Evolutionary conservation across 78 protist species (phyloP).

Genomic region (Chrysochromulina parva): DNA sequence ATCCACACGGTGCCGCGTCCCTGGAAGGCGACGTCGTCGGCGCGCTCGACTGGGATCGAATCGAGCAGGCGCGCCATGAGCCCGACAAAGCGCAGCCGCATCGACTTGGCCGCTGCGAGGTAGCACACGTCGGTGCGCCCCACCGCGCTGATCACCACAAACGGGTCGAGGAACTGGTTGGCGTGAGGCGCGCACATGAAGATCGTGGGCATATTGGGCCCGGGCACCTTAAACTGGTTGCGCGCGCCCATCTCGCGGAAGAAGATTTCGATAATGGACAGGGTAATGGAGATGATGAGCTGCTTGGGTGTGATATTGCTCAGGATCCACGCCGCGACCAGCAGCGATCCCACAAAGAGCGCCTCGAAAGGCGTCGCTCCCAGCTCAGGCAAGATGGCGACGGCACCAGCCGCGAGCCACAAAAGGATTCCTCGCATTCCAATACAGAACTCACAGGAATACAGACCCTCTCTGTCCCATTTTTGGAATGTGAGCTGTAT

Average conservation of each 20-base stretch:
- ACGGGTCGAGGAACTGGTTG: constrained; percentile 54
- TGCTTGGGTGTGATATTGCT: background rate
- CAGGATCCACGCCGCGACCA: background rate
- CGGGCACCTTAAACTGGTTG: constrained; percentile 32
- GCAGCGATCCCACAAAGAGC: background rate
- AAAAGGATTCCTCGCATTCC: background rate
- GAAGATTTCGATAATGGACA: background rate
- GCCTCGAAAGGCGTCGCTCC: background rate
- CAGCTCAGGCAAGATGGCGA: background rate
- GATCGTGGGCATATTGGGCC: background rate
- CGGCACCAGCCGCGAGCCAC: background rate
- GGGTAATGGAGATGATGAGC: background rate
- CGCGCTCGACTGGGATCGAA: constrained; percentile 59
- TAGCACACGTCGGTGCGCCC: background rate
- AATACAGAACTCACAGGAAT: too few relatives aligned
- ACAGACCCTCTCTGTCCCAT: too few relatives aligned
- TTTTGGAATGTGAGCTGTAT: too few relatives aligned
- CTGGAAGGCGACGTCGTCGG: constrained; percentile 32
- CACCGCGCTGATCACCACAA: constrained; percentile 15
- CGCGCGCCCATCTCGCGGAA: constrained; percentile 18
- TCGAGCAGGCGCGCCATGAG: background rate
- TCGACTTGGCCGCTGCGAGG: constrained; percentile 43
- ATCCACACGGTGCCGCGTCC: background rate
- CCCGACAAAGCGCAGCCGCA: constrained; percentile 19
- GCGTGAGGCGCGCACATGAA: constrained; percentile 48